Base-by-base conservation (phyloP, 208 protist species). In the Leishmania arabica region DNA sequence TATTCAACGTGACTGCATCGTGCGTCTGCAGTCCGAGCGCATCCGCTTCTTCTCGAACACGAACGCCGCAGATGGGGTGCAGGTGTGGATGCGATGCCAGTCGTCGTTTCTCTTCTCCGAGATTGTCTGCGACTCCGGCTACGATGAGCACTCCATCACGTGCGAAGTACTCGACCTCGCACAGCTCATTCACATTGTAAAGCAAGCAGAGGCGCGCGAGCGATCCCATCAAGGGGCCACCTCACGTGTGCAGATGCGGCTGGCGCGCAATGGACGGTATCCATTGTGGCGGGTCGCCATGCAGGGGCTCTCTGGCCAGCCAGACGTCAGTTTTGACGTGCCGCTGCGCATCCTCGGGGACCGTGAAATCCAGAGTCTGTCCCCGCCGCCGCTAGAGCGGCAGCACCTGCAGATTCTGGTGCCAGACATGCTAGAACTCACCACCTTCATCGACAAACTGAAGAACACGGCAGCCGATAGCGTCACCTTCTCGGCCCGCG, bases 251-350 rank as follows among this genome's bases (percentile, higher is more conserved):
- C 81, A 92, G 51, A 77, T 97, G 53, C 91, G 92, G 19, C 84
- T 97, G n/a, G 86, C 88, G 2, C 84, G 84, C 15, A 84, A 79
- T 9, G 86, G 85, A 0, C 68, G 76, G 45, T 80, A 69, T 27
- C 86, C 86, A 31, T 51, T 89, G 71, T 79, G 81, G 74, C 79
- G 81, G 64, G 77, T 85, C 27, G 77, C 82, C 58, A 89, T 89
- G 86, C 86, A 89, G 21, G 90, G 89, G 40, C 84, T 78, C 24
- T 21, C 82, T 0, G 86, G 88, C 2, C 84, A 89, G 56, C 87
- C 90, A 3, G 88, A 93, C 75, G 78, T 95, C 60, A 91, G 90
- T 58, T 94, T 95, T 78, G 91, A 96, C 69, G 90, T 96, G n/a
- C 91, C 91, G 15, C 82, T 97, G 34, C 89, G 91, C 56, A 86